phyloP scores from a whole-genome alignment of 2,329 filamentous ascomycete species.

The Diaporthe vexans region DNA sequence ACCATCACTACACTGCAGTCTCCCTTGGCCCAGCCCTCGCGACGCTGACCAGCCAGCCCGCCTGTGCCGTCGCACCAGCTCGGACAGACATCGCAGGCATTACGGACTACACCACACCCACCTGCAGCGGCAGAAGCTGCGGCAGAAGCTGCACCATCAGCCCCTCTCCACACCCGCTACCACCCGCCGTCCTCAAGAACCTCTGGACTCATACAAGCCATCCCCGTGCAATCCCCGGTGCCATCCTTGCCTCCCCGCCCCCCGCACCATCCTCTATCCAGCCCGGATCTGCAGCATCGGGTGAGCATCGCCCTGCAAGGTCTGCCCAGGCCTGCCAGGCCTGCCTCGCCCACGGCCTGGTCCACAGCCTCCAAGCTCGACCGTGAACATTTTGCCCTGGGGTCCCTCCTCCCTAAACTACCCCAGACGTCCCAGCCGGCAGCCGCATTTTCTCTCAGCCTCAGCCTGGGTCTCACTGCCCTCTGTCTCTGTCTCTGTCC shows the following conservation, averaged over 20 bases:
- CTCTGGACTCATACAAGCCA: background rate
- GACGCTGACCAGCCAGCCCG: background rate
- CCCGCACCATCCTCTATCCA: constrained; percentile 38
- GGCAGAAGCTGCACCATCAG: constrained; percentile 11
- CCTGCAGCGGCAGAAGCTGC: constrained; percentile 7
- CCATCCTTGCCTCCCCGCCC: constrained; percentile 40
- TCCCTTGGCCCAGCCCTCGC: background rate
- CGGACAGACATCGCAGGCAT: constrained; percentile 23
- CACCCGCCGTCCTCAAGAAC: background rate
- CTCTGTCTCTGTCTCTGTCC: background rate
- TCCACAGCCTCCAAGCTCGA: constrained; percentile 28
- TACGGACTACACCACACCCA: constrained; percentile 16
- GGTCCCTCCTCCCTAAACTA: background rate
- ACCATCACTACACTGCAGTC: constrained; percentile 11
- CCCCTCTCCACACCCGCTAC: constrained; percentile 11
- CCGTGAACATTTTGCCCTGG: constrained; percentile 20
- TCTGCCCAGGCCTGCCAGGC: background rate
- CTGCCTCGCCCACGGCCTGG: constrained; percentile 5
- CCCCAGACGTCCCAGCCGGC: constrained; percentile 13
- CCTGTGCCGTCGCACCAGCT: constrained; percentile 25
- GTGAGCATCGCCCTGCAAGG: constrained; percentile 29
- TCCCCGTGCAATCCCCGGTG: constrained; percentile 22
- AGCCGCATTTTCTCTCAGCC: background rate
- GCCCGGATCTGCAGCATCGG: constrained; percentile 39
- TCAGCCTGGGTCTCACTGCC: constrained; percentile 14